Evolutionary conservation across 2,329 filamentous ascomycete species (phyloP), one percentile per base, ranked within the genome.

Genomic region (Cladosporium sp.): DNA sequence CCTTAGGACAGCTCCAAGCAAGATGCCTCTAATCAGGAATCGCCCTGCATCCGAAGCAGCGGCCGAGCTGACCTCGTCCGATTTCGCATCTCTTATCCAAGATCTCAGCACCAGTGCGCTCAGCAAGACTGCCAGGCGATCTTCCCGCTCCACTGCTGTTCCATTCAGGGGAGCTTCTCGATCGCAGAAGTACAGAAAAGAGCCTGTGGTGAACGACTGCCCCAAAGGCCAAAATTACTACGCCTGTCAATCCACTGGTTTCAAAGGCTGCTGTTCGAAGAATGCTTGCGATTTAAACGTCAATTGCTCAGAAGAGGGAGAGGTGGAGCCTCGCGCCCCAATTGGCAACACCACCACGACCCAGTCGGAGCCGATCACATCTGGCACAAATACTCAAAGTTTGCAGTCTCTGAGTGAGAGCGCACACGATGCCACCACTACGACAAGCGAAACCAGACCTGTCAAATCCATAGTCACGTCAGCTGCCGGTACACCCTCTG

Each of bases 211-310:
- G 8, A 33, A 25, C 16, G 48, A 50, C 3, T 50, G 48, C 30
- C 40, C 40, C 1, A n/a, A 32, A 16, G 40, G 48, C n/a, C 40
- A 50, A 13, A 32, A 38, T n/a, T 50, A 43, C 32, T 50, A 50
- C 25, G 27, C n/a, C 11, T 50, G 48, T 16, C 40, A 50, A n/a
- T 38, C 48, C 7, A 50, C 22, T 39, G 58, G 59, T n/a, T 63
- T 60, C 42, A 55, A 18, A 35, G 60, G 59, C 15, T 63, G 60
- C 41, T 63, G 60, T 43, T 57, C 55, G 12, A 53, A 55, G 18
- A 52, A 62, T 25, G 56, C 60, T 9, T 63, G 60, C 50, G 53
- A 57, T 43, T 50, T 55, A 22, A 43, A 51, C 6, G 43, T 51
- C 30, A 35, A 50, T 35, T 57, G 57, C 41, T 51, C 55, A 32